A percentile compares a stretch with the other conserved stretches of the same genome.
Evolutionary conservation across 192 early-diverging fungal genomes (phyloP).

Genomic region (Gamsiella multidivaricata): DNA sequence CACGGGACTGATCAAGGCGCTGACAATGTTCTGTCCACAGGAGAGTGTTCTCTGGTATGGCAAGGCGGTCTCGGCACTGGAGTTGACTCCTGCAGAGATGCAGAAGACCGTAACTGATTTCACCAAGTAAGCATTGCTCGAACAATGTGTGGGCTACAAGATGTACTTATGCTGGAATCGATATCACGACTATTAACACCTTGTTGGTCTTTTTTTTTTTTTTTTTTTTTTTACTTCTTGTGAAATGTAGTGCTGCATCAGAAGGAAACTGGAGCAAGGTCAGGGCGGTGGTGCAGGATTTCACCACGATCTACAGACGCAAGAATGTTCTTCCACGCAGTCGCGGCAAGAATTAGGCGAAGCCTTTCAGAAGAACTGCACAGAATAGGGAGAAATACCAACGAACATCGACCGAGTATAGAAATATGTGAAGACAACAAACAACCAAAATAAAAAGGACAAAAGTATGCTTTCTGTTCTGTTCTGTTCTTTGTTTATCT

Average conservation of each 20-base stretch:
- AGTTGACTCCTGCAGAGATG: constrained; percentile 56
- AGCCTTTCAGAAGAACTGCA: too few species aligned
- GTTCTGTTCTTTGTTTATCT: too few species aligned
- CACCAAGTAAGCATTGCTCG: constrained; percentile 64
- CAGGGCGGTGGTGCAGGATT: constrained; percentile 65
- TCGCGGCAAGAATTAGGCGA: constrained; percentile 42
- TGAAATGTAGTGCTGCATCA: constrained; percentile 65
- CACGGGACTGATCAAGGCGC: constrained; percentile 58
- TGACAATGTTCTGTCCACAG: constrained; percentile 60
- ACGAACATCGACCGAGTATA: neutral
- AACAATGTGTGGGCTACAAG: too few species aligned
- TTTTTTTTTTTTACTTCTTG: too few species aligned
- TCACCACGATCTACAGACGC: constrained; percentile 66
- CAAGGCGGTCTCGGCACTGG: constrained; percentile 59
- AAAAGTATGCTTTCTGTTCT: too few species aligned
- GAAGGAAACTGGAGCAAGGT: constrained; percentile 64
- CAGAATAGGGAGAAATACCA: too few species aligned
- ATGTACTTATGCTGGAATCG: too few species aligned
- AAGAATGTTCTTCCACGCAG: constrained; percentile 54
- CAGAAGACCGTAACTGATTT: constrained; percentile 67
- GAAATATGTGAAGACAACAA: neutral
- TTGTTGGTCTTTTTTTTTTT: neutral
- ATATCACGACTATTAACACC: too few species aligned
- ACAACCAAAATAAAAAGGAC: neutral
- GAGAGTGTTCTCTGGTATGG: constrained; percentile 63